Evolutionary conservation across 208 protist species (phyloP), one percentile per base, ranked within the genome.

Genomic region (Wallacemonas collosoma): DNA sequence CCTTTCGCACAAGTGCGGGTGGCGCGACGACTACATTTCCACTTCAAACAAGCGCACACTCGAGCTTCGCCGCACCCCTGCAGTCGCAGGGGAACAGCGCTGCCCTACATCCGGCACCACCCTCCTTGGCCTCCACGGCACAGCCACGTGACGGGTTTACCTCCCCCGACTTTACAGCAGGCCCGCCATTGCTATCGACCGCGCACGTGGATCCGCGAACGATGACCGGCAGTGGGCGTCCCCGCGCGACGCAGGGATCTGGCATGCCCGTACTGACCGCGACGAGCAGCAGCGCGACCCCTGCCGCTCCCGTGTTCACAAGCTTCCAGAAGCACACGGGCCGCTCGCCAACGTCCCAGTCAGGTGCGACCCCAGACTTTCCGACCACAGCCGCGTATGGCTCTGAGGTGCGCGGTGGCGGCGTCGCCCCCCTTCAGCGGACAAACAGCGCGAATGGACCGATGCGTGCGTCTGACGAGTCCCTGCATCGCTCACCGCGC

Each of bases 41-140:
- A 1, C 60, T 69, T 56, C 76, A 77, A 45, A 26, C 64, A 1
- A 75, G 80, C 50, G 47, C 66, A 7, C 68, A 71, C 65, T 72
- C 82, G 8, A 83, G 73, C 71, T 79, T 81, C 50, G 72, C 43
- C 71, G 74, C 6, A 61, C 78, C 60, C 55, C 71, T 5, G 73
- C 68, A 43, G 45, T 61, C n/a, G 75, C 54, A 40, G 35, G 48
- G 26, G 55, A 54, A 48, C 12, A 57, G 54, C 35, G 35, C 35
- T 15, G 26, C 56, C 7, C 56, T 15, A 38, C 56, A 15, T 41
- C 56, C 56, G 38, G 7, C 60, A 48, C 60, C 60, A n/a, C 60
- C 60, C 12, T 65, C 60, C 41, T 41, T 65, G 8, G 60, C 60
- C 12, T 65, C 60, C 14, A 65, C 60, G 9, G 3, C 14, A 51